These are phyloP conservation scores for Allomyces macrogynus DNA, from an alignment of 192 early-diverging fungal genomes.

Conservation along the genomic window DNA sequence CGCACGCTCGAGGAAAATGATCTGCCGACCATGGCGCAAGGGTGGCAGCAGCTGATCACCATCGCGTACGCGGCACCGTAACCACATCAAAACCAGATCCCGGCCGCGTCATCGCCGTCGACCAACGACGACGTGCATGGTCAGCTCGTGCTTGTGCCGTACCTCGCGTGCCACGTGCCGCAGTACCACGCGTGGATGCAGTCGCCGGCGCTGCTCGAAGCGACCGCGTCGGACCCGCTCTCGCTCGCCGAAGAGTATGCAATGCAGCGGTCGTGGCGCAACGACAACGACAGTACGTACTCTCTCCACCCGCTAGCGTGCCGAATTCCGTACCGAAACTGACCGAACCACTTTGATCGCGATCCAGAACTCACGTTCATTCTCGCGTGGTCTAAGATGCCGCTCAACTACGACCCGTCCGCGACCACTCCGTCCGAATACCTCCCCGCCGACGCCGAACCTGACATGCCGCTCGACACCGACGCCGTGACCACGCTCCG, in stretches of 20 bases:
- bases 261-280: slow-evolving; percentile 80
- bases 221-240: slow-evolving; percentile 90
- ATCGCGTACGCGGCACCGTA: too few relatives aligned
- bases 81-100: too few relatives aligned
- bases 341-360: too few relatives aligned
- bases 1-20: too few relatives aligned
- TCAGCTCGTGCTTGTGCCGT: slow-evolving; percentile 51
- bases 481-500: background rate
- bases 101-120: too few relatives aligned
- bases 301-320: background rate
- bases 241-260: slow-evolving; percentile 79
- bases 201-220: slow-evolving; percentile 67
- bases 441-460: background rate
- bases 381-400: slow-evolving; percentile 7
- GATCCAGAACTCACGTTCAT: slow-evolving; percentile 12
- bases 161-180: slow-evolving; percentile 62
- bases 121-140: too few relatives aligned
- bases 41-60: too few relatives aligned
- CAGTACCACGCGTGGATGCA: slow-evolving; percentile 94
- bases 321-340: too few relatives aligned
- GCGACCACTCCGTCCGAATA: slow-evolving; percentile 1
- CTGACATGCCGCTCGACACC: slow-evolving; percentile 5
- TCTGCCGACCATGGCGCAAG: too few relatives aligned
- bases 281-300: slow-evolving; percentile 50
- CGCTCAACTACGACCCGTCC: background rate